These are phyloP conservation scores for Yamadazyma diddensiae DNA, from an alignment of 1,139 yeast species.

Conservation along the genomic window DNA sequence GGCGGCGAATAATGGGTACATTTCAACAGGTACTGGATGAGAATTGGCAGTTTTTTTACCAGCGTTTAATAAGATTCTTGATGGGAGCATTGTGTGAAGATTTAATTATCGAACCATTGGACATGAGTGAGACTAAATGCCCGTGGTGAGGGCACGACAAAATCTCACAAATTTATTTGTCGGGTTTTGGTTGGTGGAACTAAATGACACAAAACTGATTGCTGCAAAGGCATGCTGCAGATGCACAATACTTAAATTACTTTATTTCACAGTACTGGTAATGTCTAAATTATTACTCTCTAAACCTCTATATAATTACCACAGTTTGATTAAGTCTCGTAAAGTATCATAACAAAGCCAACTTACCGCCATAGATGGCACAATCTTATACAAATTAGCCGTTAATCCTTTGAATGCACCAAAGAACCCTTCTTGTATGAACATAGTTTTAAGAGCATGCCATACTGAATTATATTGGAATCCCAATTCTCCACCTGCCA, in stretches of 20 bases:
- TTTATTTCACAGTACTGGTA: too few relatives aligned
- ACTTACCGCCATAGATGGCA: constrained; percentile 93
- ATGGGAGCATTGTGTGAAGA: constrained; percentile 49
- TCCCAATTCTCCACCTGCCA: constrained; percentile 77
- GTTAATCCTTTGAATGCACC: constrained; percentile 89
- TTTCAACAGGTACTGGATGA: constrained; percentile 60
- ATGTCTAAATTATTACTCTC: too few relatives aligned
- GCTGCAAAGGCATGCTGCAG: too few relatives aligned
- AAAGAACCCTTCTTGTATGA: constrained; percentile 65
- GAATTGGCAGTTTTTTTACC: constrained; percentile 25
- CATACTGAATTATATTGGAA: constrained; percentile 71
- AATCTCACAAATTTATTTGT: neutral
- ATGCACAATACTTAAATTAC: too few relatives aligned
- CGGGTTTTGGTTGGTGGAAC: constrained; percentile 14
- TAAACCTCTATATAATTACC: too few relatives aligned
- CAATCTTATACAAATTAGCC: constrained; percentile 86
- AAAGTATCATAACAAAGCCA: constrained; percentile 84
- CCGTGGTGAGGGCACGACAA: too few relatives aligned
- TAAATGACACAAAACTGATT: too few relatives aligned
- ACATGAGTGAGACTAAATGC: constrained; percentile 2
- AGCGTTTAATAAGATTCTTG: constrained; percentile 52
- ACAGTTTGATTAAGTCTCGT: constrained; percentile 35
- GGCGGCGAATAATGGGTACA: constrained; percentile 68
- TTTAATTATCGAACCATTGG: constrained; percentile 14
- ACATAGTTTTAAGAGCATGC: constrained; percentile 69